These are phyloP conservation scores for Metarhizium rileyi DNA, from an alignment of 2,329 filamentous ascomycete species.

Conservation along the genomic window DNA sequence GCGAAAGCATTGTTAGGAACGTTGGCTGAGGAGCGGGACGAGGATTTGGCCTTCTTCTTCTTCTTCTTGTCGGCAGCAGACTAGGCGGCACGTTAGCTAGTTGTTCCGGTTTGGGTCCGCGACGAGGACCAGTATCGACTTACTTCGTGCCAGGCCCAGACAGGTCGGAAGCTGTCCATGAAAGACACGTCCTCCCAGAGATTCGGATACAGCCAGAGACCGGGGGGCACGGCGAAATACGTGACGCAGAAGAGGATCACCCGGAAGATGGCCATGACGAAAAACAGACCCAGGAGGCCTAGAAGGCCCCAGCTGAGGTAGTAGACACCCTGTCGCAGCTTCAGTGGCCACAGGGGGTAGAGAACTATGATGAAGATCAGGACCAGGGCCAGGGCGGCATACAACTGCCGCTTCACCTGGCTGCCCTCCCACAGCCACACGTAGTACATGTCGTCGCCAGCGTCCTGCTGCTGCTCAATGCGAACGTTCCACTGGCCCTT, in stretches of 20 bases:
- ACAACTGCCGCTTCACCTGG: constrained; percentile 88
- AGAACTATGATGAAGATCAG: constrained; percentile 82
- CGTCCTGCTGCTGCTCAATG: constrained; percentile 93
- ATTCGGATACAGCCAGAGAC: constrained; percentile 97
- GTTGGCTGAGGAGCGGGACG: constrained; percentile 19
- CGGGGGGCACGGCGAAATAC: constrained; percentile 73
- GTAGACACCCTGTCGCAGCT: constrained; percentile 88
- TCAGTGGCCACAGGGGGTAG: constrained; percentile 92
- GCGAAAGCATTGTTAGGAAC: constrained; percentile 35
- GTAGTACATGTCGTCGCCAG: constrained; percentile 80
- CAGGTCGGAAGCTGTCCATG: constrained; percentile 88
- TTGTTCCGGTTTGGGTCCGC: not conserved
- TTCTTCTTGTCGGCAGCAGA: constrained; percentile 29
- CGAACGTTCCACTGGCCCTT: constrained; percentile 96
- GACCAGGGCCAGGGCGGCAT: constrained; percentile 72
- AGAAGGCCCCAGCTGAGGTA: constrained; percentile 93
- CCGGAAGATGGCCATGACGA: constrained; percentile 94
- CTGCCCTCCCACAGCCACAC: constrained; percentile 93
- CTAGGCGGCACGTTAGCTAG: constrained; percentile 2
- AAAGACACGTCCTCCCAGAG: constrained; percentile 98
- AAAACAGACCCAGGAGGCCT: constrained; percentile 83
- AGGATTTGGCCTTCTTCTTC: constrained; percentile 44
- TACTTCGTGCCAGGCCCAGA: constrained; percentile 99
- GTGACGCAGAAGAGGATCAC: constrained; percentile 91
- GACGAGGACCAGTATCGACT: constrained; percentile 17